Base-by-base conservation (phyloP, 2,329 filamentous ascomycete species). In the Colletotrichum shisoi region DNA sequence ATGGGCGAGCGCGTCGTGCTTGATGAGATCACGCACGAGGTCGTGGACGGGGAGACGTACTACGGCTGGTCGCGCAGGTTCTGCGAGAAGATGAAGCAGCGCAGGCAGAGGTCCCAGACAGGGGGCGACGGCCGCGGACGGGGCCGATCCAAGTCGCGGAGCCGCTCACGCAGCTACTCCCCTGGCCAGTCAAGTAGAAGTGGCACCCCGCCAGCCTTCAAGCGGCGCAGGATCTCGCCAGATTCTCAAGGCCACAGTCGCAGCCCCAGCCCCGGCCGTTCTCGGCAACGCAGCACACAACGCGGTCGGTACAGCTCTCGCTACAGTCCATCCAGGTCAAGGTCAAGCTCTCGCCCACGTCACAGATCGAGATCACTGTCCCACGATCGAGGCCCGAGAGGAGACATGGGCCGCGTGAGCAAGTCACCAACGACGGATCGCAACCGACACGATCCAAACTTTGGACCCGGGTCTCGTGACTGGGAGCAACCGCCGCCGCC, bases 51-150 rank as follows among this genome's bases (percentile, higher is more conserved):
- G 1, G 89, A 92, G 70, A 92, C 91, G 0, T 96, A 96, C 76
- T 96, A 96, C 74, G 93, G 93, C 68, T 96, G 93, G 93, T 94
- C 92, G 5, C 85, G 86, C 45, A 81, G 82, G 1, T 95, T 96
- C 71, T 96, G 92, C 75, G 83, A 92, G 71, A 91, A 90, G 73
- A 95, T 95, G 90, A 92, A 90, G 77, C 79, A 82, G 57, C 81
- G 85, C 44, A 78, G 75, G 34, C 79, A 75, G 51, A 81, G 78
- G 62, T 71, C 71, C 13, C 71, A 66, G 56, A 71, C 37, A 15
- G 62, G 68, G 5, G 70, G 69, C 5, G 68, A 70, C n/a, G 71
- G 71, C 72, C 56, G 73, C 17, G 70, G 71, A 5, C 75, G 78
- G 31, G 78, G 76, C 4, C 75, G 78, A 4, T 80, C 81, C 3